phyloP scores from a whole-genome alignment of 352 stramenopile species.

The Peronosclerospora sorghi region DNA sequence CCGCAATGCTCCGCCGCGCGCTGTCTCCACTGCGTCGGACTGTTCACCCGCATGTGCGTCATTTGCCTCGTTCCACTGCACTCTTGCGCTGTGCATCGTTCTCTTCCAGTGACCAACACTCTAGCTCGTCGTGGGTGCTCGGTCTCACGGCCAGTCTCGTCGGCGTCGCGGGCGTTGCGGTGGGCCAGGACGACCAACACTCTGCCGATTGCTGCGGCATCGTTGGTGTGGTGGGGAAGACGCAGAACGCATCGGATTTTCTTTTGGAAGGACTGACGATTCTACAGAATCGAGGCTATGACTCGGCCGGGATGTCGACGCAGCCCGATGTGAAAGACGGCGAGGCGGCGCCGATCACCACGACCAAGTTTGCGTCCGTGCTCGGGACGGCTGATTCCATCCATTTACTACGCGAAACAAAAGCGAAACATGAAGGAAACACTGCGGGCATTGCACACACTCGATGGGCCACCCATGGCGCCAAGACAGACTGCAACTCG shows the following conservation, averaged over 20 bases:
- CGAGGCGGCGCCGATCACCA: constrained; percentile 43
- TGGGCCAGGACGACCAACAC: background rate
- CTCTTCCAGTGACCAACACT: constrained; percentile 2
- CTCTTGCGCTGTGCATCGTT: background rate
- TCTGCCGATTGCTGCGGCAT: constrained; percentile 59
- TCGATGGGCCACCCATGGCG: constrained; percentile 97
- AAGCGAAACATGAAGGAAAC: constrained; percentile 72
- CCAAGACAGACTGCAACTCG: constrained; percentile 97
- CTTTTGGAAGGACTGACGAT: constrained; percentile 83
- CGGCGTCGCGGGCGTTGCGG: constrained; percentile 2
- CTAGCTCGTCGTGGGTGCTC: constrained; percentile 6
- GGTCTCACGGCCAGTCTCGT: constrained; percentile 12
- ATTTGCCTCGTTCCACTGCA: constrained; percentile 2
- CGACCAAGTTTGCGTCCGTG: constrained; percentile 92
- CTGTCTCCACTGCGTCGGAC: constrained; percentile 6
- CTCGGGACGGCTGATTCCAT: constrained; percentile 89
- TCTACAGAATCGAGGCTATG: constrained; percentile 94
- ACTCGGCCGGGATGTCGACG: constrained; percentile 95
- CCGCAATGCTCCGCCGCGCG: constrained; percentile 13
- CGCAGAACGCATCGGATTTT: constrained; percentile 61
- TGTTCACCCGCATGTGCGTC: constrained; percentile 1
- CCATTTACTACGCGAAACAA: constrained; percentile 77
- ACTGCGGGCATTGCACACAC: constrained; percentile 96
- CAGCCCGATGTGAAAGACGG: constrained; percentile 33
- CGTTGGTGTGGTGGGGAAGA: constrained; percentile 61